A percentile compares a stretch with the other conserved stretches of the same genome.
Evolutionary conservation across 2,329 filamentous ascomycete genomes (phyloP).

Genomic region (Chrysoporthe deuterocubensis): DNA sequence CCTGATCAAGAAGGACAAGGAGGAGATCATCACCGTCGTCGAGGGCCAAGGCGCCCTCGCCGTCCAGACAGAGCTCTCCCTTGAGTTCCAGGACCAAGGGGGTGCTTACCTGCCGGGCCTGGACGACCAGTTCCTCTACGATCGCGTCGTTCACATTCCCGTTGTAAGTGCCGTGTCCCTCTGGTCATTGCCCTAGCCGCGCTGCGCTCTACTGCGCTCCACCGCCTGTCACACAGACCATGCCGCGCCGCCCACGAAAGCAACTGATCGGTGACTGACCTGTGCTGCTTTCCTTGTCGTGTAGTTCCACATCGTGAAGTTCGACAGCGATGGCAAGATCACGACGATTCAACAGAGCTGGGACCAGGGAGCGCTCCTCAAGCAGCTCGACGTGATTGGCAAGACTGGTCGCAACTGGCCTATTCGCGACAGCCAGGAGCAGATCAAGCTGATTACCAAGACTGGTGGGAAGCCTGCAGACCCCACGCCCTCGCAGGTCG

Average conservation of each 20-base stretch:
- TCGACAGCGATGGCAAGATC: constrained; percentile 78
- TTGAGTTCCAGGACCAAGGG: constrained; percentile 82
- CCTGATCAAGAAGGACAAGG: constrained; percentile 80
- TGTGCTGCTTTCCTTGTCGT: not conserved
- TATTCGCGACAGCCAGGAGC: constrained; percentile 84
- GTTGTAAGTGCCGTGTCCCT: constrained; percentile 65
- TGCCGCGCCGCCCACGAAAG: not conserved
- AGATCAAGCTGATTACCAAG: constrained; percentile 74
- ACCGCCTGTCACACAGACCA: constrained; percentile 6
- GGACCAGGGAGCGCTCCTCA: constrained; percentile 93
- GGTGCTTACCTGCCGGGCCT: constrained; percentile 86
- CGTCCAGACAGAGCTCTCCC: constrained; percentile 77
- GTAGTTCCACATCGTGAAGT: constrained; percentile 86
- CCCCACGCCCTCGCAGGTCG: constrained; percentile 39
- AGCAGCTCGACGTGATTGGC: constrained; percentile 92
- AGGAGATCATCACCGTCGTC: constrained; percentile 74
- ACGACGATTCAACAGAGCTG: constrained; percentile 86
- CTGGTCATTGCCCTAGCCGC: not conserved
- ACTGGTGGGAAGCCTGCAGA: constrained; percentile 42
- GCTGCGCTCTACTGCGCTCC: not conserved
- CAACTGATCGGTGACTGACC: constrained; percentile 9
- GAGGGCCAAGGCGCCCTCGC: constrained; percentile 73
- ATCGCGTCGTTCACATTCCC: constrained; percentile 77
- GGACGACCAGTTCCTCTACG: constrained; percentile 91
- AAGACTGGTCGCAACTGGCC: constrained; percentile 92